Percentiles rank a stretch among this genome's conserved stretches.
These are phyloP conservation scores for Serendipita sp. DNA, from an alignment of 1,284 basidiomycete genomes.

Conservation along the genomic window DNA sequence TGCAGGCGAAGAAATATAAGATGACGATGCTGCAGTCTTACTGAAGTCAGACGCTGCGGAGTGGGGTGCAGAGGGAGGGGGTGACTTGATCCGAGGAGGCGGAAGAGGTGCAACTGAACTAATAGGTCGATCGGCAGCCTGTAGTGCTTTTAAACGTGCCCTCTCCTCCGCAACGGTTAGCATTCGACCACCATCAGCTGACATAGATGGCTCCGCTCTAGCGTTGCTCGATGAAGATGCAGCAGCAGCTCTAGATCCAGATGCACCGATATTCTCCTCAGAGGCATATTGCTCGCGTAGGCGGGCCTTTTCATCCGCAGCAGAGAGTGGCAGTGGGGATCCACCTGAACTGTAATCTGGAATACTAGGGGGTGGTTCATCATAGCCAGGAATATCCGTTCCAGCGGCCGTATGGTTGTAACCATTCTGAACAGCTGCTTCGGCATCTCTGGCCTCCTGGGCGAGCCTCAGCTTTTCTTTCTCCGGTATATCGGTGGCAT, in stretches of 20 bases:
- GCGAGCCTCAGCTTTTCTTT: background rate
- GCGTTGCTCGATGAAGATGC: conserved; percentile 9
- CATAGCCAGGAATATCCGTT: background rate
- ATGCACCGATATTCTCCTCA: conserved; percentile 21
- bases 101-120: conserved; percentile 10
- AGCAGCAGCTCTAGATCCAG: background rate
- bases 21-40: background rate
- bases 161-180: conserved; percentile 67
- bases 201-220: conserved; percentile 20
- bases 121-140: conserved; percentile 34
- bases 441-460: background rate
- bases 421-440: background rate
- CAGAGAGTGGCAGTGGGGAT: conserved; percentile 35
- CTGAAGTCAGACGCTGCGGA: background rate
- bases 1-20: conserved; percentile 3
- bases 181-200: conserved; percentile 24
- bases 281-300: conserved; percentile 47
- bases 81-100: conserved; percentile 1
- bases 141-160: conserved; percentile 46
- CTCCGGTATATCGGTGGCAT: background rate
- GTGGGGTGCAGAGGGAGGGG: background rate
- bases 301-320: conserved; percentile 62
- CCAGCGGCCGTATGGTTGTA: background rate
- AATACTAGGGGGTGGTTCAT: background rate
- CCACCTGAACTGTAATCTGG: conserved; percentile 15